Evolutionary conservation across 352 stramenopile genomes (phyloP).

Genomic region (Blastocystis sp.): DNA sequence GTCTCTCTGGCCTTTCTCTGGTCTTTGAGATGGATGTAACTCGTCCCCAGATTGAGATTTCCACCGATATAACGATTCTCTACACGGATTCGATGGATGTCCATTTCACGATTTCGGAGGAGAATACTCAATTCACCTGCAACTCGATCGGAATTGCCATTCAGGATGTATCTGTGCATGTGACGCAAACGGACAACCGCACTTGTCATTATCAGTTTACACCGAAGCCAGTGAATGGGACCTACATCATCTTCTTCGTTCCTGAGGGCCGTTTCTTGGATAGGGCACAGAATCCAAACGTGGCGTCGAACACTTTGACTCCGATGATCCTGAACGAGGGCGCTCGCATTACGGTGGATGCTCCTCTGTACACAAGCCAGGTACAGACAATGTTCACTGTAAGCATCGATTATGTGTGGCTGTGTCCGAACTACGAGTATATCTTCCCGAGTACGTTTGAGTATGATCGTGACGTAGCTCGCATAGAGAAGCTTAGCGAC

Average conservation of each 20-base stretch:
- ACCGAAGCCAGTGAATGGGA: slow-evolving; percentile 39
- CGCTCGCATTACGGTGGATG: background rate
- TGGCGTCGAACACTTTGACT: background rate
- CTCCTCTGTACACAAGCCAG: background rate
- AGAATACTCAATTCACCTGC: background rate
- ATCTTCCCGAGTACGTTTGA: slow-evolving; percentile 22
- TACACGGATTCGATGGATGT: background rate
- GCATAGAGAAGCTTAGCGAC: slow-evolving; percentile 18
- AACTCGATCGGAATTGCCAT: slow-evolving; percentile 17
- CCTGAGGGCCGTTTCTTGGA: slow-evolving; percentile 14
- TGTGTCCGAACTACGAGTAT: slow-evolving; percentile 37
- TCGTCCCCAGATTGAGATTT: background rate
- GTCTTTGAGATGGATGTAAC: background rate
- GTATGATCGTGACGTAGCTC: slow-evolving; percentile 13
- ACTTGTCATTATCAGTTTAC: background rate
- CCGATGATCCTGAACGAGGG: background rate
- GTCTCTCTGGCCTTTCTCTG: background rate
- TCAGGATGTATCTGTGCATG: background rate
- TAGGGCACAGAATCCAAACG: background rate
- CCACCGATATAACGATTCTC: background rate
- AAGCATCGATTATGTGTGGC: slow-evolving; percentile 20
- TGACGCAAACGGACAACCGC: background rate
- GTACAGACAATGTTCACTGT: background rate
- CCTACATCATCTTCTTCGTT: slow-evolving; percentile 38
- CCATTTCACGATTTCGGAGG: background rate